phyloP scores from a whole-genome alignment of 768 basidiomycete species.

The Lactarius indigo region DNA sequence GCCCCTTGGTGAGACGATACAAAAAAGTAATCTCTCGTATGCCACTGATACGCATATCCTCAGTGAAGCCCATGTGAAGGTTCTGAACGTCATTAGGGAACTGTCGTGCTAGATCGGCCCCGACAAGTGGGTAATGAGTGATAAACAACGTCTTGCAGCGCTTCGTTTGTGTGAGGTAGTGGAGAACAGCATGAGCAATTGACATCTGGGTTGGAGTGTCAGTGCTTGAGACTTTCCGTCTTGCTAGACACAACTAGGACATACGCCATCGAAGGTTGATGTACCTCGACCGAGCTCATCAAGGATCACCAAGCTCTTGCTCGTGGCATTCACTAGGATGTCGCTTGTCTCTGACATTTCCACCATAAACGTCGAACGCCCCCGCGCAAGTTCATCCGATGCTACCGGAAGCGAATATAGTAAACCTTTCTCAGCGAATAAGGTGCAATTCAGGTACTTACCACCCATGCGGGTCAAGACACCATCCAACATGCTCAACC shows the following conservation, averaged over 20 bases:
- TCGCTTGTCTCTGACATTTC: slow-evolving; percentile 94
- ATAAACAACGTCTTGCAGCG: slow-evolving; percentile 84
- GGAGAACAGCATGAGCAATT: slow-evolving; percentile 77
- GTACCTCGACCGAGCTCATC: slow-evolving; percentile 92
- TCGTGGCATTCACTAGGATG: slow-evolving; percentile 73
- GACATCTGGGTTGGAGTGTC: slow-evolving; percentile 59
- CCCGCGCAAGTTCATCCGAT: slow-evolving; percentile 80
- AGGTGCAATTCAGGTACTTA: slow-evolving; percentile 32
- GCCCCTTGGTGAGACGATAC: slow-evolving; percentile 68
- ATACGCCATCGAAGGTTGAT: slow-evolving; percentile 81
- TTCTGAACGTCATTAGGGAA: slow-evolving; percentile 66
- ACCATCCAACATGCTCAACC: slow-evolving; percentile 75
- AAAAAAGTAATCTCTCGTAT: slow-evolving; percentile 81
- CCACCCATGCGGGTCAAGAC: slow-evolving; percentile 90
- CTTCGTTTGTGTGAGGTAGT: slow-evolving; percentile 57
- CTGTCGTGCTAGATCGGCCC: slow-evolving; percentile 56
- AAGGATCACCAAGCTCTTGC: slow-evolving; percentile 78
- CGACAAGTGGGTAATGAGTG: slow-evolving; percentile 89
- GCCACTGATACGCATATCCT: slow-evolving; percentile 66
- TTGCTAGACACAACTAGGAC: slow-evolving; percentile 11
- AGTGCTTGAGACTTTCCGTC: slow-evolving; percentile 29
- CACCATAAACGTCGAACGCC: slow-evolving; percentile 95
- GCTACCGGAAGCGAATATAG: slow-evolving; percentile 42
- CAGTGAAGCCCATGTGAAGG: slow-evolving; percentile 82
- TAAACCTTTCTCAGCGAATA: slow-evolving; percentile 4